Evolutionary conservation across 2,329 filamentous ascomycete genomes (phyloP), one percentile per base, ranked within the genome.

Genomic region (Beauveria sp.): DNA sequence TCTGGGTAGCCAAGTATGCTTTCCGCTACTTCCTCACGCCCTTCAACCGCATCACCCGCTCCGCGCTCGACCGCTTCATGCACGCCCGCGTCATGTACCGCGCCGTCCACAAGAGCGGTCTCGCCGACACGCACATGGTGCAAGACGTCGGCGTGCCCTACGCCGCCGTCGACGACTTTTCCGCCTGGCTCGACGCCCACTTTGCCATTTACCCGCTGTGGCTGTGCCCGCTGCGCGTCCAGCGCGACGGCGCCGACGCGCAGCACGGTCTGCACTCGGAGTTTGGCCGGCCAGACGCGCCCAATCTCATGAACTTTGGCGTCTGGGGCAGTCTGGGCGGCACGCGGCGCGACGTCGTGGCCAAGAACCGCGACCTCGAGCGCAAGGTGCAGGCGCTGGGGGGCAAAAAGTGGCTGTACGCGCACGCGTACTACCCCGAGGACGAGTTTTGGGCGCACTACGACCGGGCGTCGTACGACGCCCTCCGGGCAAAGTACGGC

Each of bases 371-470:
- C 1, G 77, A 76, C 0, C 75, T 90, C 1, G 87, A 90, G 71
- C 72, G 76, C 9, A 83, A 81, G 59, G 76, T 89, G 0, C 77
- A 78, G 9, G 79, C 82, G 28, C 76, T 87, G 7, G 77, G 81
- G 2, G 87, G 87, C 6, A 85, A 84, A 76, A 89, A 89, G 72
- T 88, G 85, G 77, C 73, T 90, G 1, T 90, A 90, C 64, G 85
- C 86, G 1, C 86, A 89, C 61, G 83, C 84, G 0, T 89, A 86
- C 71, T 88, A 88, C 70, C 76, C 73, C 20, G 76, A 81, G 66
- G 71, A 82, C 0, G 87, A 90, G 64, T 90, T 90, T 69, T 89
- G 87, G 86, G 70, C 75, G 10, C 77, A 83, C 58, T 90, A 89
- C 63, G 81, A 88, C 68, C 75, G 78, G 43, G 66, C 73, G 8